These are phyloP conservation scores for Cyclostephanos tholiformis DNA, from an alignment of 108 stramenopile species.

Conservation along the genomic window DNA sequence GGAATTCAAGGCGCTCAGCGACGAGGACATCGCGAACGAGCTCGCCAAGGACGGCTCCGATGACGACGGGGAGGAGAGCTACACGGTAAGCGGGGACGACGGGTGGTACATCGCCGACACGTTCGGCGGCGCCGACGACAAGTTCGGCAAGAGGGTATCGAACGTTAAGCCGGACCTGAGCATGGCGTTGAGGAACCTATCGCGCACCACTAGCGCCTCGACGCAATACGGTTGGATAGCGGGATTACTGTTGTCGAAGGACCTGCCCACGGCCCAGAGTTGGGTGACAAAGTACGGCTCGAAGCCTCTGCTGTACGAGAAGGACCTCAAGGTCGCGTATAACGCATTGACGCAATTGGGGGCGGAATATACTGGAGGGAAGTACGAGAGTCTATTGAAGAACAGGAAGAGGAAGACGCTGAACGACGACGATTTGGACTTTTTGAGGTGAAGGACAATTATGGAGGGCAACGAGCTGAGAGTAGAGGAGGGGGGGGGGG, in stretches of 20 bases:
- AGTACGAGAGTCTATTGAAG: constrained; percentile 86
- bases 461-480: too few species aligned
- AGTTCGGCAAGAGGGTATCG: constrained; percentile 69
- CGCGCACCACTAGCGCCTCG: constrained; percentile 22
- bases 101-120: constrained; percentile 90
- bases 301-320: constrained; percentile 69
- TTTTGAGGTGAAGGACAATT: constrained; percentile 56
- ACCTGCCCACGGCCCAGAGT: constrained; percentile 63
- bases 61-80: constrained; percentile 66
- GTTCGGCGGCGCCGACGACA: constrained; percentile 78
- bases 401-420: constrained; percentile 77
- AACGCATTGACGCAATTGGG: constrained; percentile 86
- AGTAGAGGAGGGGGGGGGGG: too few species aligned
- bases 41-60: constrained; percentile 65
- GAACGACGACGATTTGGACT: constrained; percentile 75
- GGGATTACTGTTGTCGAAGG: constrained; percentile 42
- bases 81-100: constrained; percentile 63
- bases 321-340: constrained; percentile 79
- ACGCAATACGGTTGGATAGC: constrained; percentile 51
- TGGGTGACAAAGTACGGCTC: constrained; percentile 83
- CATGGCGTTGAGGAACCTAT: constrained; percentile 69
- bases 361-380: constrained; percentile 85
- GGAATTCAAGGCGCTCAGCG: constrained; percentile 77
- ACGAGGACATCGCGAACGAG: constrained; percentile 74
- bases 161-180: constrained; percentile 57